Evolutionary conservation across 2,329 filamentous ascomycete species (phyloP).

Genomic region (Emmonsia crescens): DNA sequence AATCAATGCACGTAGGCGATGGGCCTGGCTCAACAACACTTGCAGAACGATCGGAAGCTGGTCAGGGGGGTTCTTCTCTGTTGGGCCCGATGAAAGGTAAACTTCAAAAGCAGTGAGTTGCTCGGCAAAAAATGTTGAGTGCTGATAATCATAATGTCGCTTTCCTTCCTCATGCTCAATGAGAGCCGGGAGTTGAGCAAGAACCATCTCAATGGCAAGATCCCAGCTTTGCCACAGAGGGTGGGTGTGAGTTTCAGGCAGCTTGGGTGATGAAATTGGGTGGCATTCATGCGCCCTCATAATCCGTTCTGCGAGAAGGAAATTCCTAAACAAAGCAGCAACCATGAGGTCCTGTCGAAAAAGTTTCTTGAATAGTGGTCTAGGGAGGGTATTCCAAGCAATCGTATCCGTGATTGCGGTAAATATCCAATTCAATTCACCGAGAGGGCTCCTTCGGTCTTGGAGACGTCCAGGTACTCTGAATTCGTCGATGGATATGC

Average conservation of each 20-base stretch:
- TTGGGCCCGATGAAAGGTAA: constrained; percentile 74
- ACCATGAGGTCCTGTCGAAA: constrained; percentile 98
- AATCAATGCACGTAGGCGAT: constrained; percentile 81
- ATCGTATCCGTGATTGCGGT: constrained; percentile 98
- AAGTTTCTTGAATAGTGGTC: constrained; percentile 87
- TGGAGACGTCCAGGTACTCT: constrained; percentile 85
- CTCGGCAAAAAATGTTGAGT: constrained; percentile 93
- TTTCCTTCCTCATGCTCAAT: constrained; percentile 64
- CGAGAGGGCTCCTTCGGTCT: constrained; percentile 83
- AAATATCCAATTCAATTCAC: constrained; percentile 98
- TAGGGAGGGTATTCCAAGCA: constrained; percentile 89
- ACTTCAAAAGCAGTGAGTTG: constrained; percentile 96
- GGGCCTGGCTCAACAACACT: constrained; percentile 89
- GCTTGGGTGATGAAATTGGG: constrained; percentile 77
- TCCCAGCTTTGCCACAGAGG: constrained; percentile 97
- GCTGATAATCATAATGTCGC: constrained; percentile 78
- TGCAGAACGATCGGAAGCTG: constrained; percentile 94
- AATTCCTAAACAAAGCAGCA: constrained; percentile 93
- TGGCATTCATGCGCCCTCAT: constrained; percentile 96
- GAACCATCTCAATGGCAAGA: constrained; percentile 86
- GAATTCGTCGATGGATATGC: constrained; percentile 67
- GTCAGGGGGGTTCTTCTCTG: constrained; percentile 78
- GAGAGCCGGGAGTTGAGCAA: constrained; percentile 77
- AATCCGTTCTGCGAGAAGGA: constrained; percentile 83
- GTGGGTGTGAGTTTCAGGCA: constrained; percentile 93